Percentiles rank a stretch among this genome's conserved stretches.
Conservation (phyloP, 805 yeast species). For the Spathaspora girioi region DNA sequence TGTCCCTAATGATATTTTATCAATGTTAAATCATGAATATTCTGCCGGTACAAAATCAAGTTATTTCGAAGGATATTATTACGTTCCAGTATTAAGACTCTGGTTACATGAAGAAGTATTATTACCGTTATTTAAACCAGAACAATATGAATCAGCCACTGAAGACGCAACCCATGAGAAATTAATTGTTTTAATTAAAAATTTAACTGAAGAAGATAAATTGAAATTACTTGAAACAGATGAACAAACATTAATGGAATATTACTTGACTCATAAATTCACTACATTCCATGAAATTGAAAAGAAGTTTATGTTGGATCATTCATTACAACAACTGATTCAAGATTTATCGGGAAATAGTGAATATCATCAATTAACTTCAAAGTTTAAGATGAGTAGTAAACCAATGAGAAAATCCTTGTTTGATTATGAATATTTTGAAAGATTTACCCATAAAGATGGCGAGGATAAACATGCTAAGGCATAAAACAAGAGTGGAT, state of each 20-base stretch:
- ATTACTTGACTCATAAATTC: constrained; percentile 21
- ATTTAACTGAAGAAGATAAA: constrained; percentile 19
- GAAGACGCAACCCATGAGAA: constrained; percentile 11
- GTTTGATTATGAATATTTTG: constrained; percentile 23
- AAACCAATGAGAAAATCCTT: constrained; percentile 22
- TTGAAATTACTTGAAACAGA: constrained; percentile 17
- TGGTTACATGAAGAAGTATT: constrained; percentile 17
- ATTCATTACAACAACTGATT: constrained; percentile 14
- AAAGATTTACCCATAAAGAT: constrained; percentile 13
- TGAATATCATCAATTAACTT: constrained; percentile 23
- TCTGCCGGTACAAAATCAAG: constrained; percentile 19
- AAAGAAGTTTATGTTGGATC: constrained; percentile 17
- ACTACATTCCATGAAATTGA: constrained; percentile 23
- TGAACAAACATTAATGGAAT: constrained; percentile 21
- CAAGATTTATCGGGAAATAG: constrained; percentile 15
- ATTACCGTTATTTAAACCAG: constrained; percentile 11
- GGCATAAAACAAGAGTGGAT: not conserved
- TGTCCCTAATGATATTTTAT: constrained; percentile 24
- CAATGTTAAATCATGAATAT: constrained; percentile 25
- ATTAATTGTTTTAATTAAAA: constrained; percentile 9
- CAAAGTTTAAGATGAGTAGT: constrained; percentile 22
- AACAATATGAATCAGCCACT: constrained; percentile 9
- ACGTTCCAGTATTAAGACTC: constrained; percentile 20
- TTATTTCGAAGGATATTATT: constrained; percentile 18
- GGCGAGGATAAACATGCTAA: not conserved